phyloP scores from a whole-genome alignment of 2,329 filamentous ascomycete genomes.

The Pseudocercospora vitis region DNA sequence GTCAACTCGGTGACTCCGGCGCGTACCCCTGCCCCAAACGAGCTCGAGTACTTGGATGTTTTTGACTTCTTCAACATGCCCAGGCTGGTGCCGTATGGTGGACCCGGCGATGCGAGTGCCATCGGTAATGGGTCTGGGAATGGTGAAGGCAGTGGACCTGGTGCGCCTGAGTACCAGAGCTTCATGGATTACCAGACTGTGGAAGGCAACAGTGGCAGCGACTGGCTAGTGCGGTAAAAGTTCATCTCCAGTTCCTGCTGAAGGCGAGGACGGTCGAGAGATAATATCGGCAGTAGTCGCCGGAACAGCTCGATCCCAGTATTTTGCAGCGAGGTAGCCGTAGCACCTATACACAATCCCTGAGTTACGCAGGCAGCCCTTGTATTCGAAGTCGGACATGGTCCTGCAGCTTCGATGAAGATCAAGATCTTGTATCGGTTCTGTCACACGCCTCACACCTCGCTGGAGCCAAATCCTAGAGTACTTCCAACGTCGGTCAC shows the following conservation, averaged over 20 bases:
- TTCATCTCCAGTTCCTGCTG: no score
- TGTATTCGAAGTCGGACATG: no score
- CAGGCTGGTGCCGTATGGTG: constrained; percentile 58
- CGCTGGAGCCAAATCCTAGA: no score
- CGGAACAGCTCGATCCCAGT: no score
- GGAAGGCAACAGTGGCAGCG: constrained; percentile 23
- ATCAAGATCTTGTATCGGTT: background rate
- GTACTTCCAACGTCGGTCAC: no score
- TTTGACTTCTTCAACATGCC: constrained; percentile 96
- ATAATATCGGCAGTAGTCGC: no score
- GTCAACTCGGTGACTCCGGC: constrained; percentile 37
- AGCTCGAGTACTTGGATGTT: constrained; percentile 86
- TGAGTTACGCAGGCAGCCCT: no score
- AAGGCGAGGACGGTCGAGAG: no score
- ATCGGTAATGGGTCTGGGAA: constrained; percentile 32
- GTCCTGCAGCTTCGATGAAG: background rate
- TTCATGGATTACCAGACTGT: constrained; percentile 29
- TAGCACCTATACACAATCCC: no score
- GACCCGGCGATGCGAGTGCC: constrained; percentile 30
- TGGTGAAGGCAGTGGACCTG: constrained; percentile 26
- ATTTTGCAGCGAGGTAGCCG: no score
- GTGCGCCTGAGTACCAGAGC: constrained; percentile 25
- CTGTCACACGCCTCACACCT: background rate
- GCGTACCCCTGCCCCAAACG: constrained; percentile 66
- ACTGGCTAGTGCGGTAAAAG: constrained; percentile 26